phyloP scores from a whole-genome alignment of 1,284 basidiomycete genomes.

The Sphagnurus paluster region DNA sequence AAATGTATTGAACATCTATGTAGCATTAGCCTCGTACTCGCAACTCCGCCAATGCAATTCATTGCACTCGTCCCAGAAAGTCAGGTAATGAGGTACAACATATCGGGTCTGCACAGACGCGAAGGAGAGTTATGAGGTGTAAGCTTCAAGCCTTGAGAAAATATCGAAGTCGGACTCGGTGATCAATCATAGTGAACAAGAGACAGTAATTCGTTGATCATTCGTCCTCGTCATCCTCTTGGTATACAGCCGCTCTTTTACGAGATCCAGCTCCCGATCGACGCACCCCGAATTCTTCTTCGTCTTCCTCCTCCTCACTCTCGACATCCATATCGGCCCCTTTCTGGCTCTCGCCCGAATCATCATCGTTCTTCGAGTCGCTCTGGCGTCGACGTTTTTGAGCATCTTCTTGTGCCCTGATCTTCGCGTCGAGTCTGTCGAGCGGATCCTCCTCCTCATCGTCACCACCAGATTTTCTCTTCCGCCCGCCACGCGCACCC shows the following conservation, averaged over 20 bases:
- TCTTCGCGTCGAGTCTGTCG: conserved; percentile 69
- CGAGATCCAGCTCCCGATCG: conserved; percentile 48
- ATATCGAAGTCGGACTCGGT: no score
- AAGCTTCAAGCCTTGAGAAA: no score
- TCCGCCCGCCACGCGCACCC: conserved; percentile 40
- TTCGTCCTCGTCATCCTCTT: conserved; percentile 60
- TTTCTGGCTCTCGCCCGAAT: conserved; percentile 38
- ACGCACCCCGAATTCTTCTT: conserved; percentile 63
- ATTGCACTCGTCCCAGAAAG: no score
- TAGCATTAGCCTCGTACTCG: no score
- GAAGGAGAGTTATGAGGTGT: no score
- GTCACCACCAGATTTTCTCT: conserved; percentile 39
- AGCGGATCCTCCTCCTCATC: conserved; percentile 63
- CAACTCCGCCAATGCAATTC: no score
- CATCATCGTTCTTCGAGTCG: conserved; percentile 27
- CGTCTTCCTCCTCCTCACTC: conserved; percentile 70
- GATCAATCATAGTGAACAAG: not conserved
- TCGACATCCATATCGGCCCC: conserved; percentile 71
- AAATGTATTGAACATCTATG: no score
- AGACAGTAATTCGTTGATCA: conserved; percentile 4
- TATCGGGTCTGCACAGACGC: no score
- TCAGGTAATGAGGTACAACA: no score
- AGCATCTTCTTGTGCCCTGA: conserved; percentile 46
- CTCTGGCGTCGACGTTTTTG: conserved; percentile 40
- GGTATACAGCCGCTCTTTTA: conserved; percentile 57